Base-by-base conservation (phyloP, 345 rosid genomes). In the Populus deltoides region DNA sequence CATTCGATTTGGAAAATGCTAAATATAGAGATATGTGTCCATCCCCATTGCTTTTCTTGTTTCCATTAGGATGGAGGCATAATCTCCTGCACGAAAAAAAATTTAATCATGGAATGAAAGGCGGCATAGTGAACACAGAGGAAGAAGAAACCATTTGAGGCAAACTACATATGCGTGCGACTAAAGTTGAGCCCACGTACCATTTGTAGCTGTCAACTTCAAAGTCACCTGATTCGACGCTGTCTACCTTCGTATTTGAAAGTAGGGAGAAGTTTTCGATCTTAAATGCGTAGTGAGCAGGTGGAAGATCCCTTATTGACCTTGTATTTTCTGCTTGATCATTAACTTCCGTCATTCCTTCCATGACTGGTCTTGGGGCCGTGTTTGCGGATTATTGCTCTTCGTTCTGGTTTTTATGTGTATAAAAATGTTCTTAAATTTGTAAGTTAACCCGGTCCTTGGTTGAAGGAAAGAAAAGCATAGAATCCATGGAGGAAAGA, bases 1-100 rank as follows among this genome's bases (percentile, higher is more conserved):
- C 2, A 66, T 66, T 68, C n/a, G 65, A 24, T 4, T 67, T 7
- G 31, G 79, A 68, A 8, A 68, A 63, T n/a, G 1, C 67, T 24
- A 76, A 53, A 38, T 76, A 75, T 5, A 75, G 72, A 16, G 78
- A 66, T 7, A 75, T 9, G 33, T 68, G 27, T 1, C 18, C 51
- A 7, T 36, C n/a, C 24, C 20, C 47, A 1, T 35, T 16, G 2
- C n/a, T 61, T 74, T 62, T 59, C 69, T 15, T 59, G 38, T 74
- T 62, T 16, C 79, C 79, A 3, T 76, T 11, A 35, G 73, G 79
- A n/a, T 76, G 47, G 36, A 76, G 38, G 36, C 49, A 51, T 47
- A 76, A 36, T 8, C 36, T 68, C 79, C 79, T 76, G 51, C 66
- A 76, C 1, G 6, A n/a, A 25, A 24, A 59, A 10, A 59, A 3